Conservation (phyloP, 768 basidiomycete species). For the Boletus subcaerulescens region DNA sequence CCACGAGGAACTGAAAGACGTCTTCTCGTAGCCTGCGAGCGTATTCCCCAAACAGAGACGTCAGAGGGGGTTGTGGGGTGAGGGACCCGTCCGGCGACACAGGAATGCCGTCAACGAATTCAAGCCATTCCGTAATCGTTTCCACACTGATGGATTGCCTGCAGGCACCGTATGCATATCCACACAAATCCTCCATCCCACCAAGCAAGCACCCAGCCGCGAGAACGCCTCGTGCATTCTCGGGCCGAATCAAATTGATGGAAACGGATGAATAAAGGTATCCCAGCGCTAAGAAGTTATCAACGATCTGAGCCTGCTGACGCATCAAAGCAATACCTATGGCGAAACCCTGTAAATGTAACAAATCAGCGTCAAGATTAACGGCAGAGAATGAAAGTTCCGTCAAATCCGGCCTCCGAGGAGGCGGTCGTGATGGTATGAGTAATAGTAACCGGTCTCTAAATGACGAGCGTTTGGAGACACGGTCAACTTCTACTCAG, state of each 20-base stretch:
- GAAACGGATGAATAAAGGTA: conserved; percentile 78
- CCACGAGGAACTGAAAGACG: conserved; percentile 74
- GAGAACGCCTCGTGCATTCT: conserved; percentile 82
- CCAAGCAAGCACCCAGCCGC: conserved; percentile 83
- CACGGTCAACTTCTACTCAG: conserved; percentile 17
- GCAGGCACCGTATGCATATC: conserved; percentile 75
- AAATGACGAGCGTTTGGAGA: conserved; percentile 16
- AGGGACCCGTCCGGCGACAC: conserved; percentile 44
- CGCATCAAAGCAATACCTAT: conserved; percentile 48
- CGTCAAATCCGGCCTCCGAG: conserved; percentile 22
- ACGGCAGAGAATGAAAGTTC: conserved; percentile 8
- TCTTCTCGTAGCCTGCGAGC: conserved; percentile 74
- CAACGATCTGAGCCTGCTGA: conserved; percentile 12
- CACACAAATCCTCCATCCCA: conserved; percentile 83
- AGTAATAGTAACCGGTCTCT: conserved; percentile 13
- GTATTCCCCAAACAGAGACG: conserved; percentile 73
- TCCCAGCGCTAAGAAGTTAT: conserved; percentile 57
- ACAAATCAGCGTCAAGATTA: conserved; percentile 17
- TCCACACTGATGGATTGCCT: conserved; percentile 72
- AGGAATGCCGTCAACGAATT: conserved; percentile 65
- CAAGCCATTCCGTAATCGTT: conserved; percentile 73
- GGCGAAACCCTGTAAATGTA: conserved; percentile 57
- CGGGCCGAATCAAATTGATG: conserved; percentile 61
- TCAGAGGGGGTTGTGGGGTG: conserved; percentile 42
- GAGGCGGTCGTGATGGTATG: conserved; percentile 15